Base-by-base conservation (phyloP, 1,284 basidiomycete genomes). In the Paramarasmius palmivorus region DNA sequence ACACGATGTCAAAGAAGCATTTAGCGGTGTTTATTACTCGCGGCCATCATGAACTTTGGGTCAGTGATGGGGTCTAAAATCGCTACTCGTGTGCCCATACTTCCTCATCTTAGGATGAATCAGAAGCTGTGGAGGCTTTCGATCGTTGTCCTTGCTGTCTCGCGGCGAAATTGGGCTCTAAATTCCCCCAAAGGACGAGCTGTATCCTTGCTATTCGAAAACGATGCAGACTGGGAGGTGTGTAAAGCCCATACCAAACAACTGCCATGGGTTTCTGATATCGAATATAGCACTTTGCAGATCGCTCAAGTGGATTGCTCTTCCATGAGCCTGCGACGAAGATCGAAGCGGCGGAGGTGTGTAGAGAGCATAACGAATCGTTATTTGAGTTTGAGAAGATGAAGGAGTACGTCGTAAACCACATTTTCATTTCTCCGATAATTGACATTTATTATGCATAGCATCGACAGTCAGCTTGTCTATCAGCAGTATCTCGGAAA, bases 221-320 rank as follows among this genome's bases (percentile, higher is more conserved):
- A 62, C 34, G 54, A 62, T 36, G 59, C 57, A 32, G 57, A 60
- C 47, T 62, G 61, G 61, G 58, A 55, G 45, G 59, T 62, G 19
- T 15, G 47, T n/a, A 5, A n/a, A n/a, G n/a, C n/a, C n/a, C 15
- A 5, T 23, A 40, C 22, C 9, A 10, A 5, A 20, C 25, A 14
- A 35, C 23, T n/a, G 19, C 10, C 22, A 47, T 15, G 26, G 22
- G 5, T 36, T 15, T 35, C n/a, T n/a, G 7, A 41, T 20, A 51
- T 49, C 17, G 48, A 36, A 14, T 39, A 32, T 26, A 61, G 61
- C 50, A 57, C 22, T 56, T 55, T 20, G 55, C 35, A 1, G 54
- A 59, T 25, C 39, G 53, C 4, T 49, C 61, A 2, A 62, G 61
- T 39, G 61, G 59, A 3, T 41, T 62, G 42, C 50, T 62, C 6